Conservation (phyloP, 202 grass and related monocot species). For the Bolboschoenoplectus hybrid region DNA sequence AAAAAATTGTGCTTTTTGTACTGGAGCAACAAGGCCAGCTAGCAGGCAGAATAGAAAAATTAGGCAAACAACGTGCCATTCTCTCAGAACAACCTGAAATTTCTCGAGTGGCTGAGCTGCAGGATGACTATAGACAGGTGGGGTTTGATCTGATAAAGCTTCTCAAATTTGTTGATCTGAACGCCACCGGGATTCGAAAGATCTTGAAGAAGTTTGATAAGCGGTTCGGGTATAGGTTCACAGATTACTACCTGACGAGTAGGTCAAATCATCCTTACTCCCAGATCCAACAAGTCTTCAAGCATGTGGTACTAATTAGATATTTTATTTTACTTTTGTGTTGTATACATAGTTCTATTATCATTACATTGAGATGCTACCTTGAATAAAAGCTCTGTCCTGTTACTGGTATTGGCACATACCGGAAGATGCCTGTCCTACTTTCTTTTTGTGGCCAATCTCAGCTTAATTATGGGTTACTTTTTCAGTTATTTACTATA, state of each 20-base stretch:
- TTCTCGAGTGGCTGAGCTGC: slow-evolving; percentile 63
- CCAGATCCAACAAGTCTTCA: slow-evolving; percentile 97
- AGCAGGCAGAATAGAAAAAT: slow-evolving; percentile 84
- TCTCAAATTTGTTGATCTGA: slow-evolving; percentile 95
- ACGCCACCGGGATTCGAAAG: slow-evolving; percentile 92
- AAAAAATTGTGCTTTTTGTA: slow-evolving; percentile 94
- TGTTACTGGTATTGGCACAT: slow-evolving; percentile 18
- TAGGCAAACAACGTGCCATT: slow-evolving; percentile 69
- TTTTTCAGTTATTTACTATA: background rate
- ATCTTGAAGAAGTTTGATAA: slow-evolving; percentile 99
- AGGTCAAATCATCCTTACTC: slow-evolving; percentile 95
- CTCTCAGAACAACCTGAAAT: slow-evolving; percentile 79
- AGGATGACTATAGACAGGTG: slow-evolving; percentile 88
- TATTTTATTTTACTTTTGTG: slow-evolving; percentile 29
- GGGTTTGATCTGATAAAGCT: slow-evolving; percentile 88
- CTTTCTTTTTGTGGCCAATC: background rate
- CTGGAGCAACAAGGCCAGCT: slow-evolving; percentile 85
- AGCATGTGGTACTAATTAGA: slow-evolving; percentile 71
- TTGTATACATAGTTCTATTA: slow-evolving; percentile 12
- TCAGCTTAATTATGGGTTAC: background rate
- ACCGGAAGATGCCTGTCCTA: background rate
- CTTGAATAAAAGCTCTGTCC: background rate
- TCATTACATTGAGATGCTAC: background rate
- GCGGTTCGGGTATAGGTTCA: slow-evolving; percentile 86
- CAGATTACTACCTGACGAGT: slow-evolving; percentile 85